Evolutionary conservation across 2,329 filamentous ascomycete genomes (phyloP).

Genomic region (Penicillium sp.): DNA sequence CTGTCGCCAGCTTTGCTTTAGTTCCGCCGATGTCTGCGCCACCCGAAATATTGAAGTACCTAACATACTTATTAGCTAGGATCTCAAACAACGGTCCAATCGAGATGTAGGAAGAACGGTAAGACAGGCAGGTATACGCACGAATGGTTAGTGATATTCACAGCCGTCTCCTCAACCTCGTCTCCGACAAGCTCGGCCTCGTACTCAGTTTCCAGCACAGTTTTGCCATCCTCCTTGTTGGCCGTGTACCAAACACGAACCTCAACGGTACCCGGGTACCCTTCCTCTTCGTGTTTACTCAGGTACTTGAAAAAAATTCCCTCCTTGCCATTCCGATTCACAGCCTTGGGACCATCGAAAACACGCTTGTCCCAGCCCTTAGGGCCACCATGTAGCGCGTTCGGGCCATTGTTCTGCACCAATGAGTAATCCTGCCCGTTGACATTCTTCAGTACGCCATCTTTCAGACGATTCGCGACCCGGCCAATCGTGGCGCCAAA

Average conservation of each 20-base stretch:
- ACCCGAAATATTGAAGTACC: conserved; percentile 65
- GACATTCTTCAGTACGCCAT: conserved; percentile 64
- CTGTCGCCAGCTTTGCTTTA: conserved; percentile 54
- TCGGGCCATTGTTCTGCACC: conserved; percentile 68
- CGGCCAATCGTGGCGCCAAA: conserved; percentile 94
- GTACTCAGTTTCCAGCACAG: conserved; percentile 80
- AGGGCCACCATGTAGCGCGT: conserved; percentile 67
- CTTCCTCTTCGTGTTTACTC: conserved; percentile 80
- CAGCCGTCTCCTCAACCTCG: conserved; percentile 77
- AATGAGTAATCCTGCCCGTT: conserved; percentile 68
- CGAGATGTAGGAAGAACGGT: not conserved
- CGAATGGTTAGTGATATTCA: conserved; percentile 97
- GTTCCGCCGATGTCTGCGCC: conserved; percentile 60
- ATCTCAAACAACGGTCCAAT: not conserved
- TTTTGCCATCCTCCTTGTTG: conserved; percentile 64
- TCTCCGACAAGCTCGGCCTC: conserved; percentile 75
- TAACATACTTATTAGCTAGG: conserved; percentile 24
- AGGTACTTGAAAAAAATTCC: conserved; percentile 61
- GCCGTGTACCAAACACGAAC: conserved; percentile 74
- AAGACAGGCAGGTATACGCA: conserved; percentile 35
- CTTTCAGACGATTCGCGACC: conserved; percentile 72
- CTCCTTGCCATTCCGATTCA: conserved; percentile 58
- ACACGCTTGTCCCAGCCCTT: conserved; percentile 76
- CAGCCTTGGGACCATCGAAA: conserved; percentile 67
- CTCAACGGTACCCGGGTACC: conserved; percentile 82